Percentiles rank a stretch among this genome's conserved stretches.
phyloP scores from a whole-genome alignment of 148 eudicot species.

The Fagopyrum tataricum region DNA sequence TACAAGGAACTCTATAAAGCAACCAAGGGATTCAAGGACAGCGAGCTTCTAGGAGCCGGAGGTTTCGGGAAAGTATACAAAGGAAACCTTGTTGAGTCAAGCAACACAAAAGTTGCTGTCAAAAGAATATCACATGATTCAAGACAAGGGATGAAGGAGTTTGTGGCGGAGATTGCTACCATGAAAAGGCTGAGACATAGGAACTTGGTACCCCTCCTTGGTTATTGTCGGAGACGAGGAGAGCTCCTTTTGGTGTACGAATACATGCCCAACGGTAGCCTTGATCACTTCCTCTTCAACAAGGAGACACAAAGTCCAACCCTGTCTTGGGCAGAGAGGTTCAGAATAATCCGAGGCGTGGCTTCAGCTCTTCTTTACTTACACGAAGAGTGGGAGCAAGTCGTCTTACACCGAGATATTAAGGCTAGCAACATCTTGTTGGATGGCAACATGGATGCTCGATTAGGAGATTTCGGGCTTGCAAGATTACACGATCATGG shows the following conservation, averaged over 20 bases:
- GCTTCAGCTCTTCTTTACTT: conserved; percentile 16
- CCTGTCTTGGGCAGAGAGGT: conserved; percentile 13
- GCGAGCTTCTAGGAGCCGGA: conserved; percentile 9
- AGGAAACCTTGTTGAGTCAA: neutral
- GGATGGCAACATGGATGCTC: conserved; percentile 9
- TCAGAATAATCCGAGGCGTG: conserved; percentile 14
- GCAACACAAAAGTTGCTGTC: conserved; percentile 9
- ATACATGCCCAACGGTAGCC: conserved; percentile 18
- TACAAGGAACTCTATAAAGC: conserved; percentile 10
- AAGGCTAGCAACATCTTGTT: conserved; percentile 14
- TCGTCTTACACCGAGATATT: conserved; percentile 14
- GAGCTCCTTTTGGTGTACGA: conserved; percentile 18
- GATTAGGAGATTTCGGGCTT: conserved; percentile 18
- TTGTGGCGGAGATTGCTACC: conserved; percentile 10
- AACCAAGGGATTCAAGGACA: conserved; percentile 12
- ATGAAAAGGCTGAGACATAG: conserved; percentile 16
- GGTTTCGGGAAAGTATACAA: conserved; percentile 14
- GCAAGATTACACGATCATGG: conserved; percentile 12
- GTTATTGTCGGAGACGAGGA: conserved; percentile 10
- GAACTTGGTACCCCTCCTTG: conserved; percentile 14
- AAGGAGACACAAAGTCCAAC: neutral
- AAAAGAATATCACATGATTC: conserved; percentile 14
- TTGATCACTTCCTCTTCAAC: conserved; percentile 11
- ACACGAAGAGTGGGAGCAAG: conserved; percentile 13
- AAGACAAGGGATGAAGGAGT: conserved; percentile 13